phyloP scores from a whole-genome alignment of 2,329 filamentous ascomycete species.

The Coniochaeta hoffmannii region DNA sequence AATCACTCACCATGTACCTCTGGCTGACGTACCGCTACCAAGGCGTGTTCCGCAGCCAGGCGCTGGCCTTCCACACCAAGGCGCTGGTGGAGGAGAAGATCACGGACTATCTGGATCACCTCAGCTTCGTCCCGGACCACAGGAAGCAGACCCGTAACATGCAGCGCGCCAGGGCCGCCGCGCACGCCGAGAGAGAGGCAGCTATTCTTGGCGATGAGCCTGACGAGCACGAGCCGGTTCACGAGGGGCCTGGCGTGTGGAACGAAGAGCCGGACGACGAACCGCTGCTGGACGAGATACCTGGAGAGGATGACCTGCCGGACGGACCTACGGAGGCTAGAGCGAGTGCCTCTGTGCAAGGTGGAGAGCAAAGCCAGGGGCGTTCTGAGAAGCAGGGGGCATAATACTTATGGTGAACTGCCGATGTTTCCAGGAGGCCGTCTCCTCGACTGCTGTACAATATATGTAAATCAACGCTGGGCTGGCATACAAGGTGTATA shows the following conservation, averaged over 20 bases:
- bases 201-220: constrained; percentile 15
- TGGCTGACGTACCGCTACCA: constrained; percentile 90
- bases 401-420: too few relatives aligned
- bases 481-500: background rate
- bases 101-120: constrained; percentile 49
- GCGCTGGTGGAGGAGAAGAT: constrained; percentile 70
- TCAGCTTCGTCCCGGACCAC: constrained; percentile 38
- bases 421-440: too few relatives aligned
- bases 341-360: background rate
- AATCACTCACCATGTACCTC: constrained; percentile 74
- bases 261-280: constrained; percentile 12
- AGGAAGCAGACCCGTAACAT: constrained; percentile 23
- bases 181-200: constrained; percentile 9
- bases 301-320: background rate
- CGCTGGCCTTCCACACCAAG: constrained; percentile 74
- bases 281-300: background rate
- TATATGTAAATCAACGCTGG: too few relatives aligned
- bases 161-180: constrained; percentile 9
- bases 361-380: background rate
- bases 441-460: too few relatives aligned
- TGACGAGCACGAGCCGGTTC: constrained; percentile 12
- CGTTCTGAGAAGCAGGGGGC: background rate
- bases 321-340: background rate
- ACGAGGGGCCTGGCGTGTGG: constrained; percentile 4
- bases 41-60: constrained; percentile 69